Percentiles rank a stretch among this genome's conserved stretches.
Conservation (phyloP, 1,139 yeast genomes). For the Yamadazyma atmosphaerica region DNA sequence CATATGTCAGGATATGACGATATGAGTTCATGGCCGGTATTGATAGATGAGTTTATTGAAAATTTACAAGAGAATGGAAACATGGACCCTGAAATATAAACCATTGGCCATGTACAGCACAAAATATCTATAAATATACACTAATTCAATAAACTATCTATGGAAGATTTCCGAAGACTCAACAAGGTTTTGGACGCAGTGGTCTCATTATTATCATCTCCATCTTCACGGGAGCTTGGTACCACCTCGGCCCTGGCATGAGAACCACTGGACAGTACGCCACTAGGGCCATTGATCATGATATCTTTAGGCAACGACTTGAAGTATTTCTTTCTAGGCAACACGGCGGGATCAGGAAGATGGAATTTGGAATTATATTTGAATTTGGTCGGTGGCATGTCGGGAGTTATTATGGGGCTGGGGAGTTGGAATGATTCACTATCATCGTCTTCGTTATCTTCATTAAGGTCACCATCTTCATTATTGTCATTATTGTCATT, state of each 20-base stretch:
- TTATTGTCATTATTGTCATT: neutral
- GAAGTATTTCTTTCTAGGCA: conserved; percentile 30
- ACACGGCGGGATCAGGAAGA: conserved; percentile 45
- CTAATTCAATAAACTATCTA: conserved; percentile 42
- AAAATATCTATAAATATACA: neutral
- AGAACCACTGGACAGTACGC: no score
- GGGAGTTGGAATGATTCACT: conserved; percentile 29
- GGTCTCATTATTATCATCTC: conserved; percentile 12
- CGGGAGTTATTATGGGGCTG: conserved; percentile 48
- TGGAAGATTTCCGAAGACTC: conserved; percentile 45
- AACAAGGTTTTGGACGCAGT: conserved; percentile 46
- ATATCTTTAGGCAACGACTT: conserved; percentile 24
- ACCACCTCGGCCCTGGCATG: conserved; percentile 1
- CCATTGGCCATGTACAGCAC: neutral
- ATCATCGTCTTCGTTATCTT: conserved; percentile 9
- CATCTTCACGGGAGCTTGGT: neutral
- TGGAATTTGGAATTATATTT: conserved; percentile 27
- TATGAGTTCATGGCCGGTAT: conserved; percentile 88
- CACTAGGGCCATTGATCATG: conserved; percentile 13
- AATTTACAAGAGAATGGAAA: conserved; percentile 40
- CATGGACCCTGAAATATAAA: no score
- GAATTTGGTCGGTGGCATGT: conserved; percentile 34
- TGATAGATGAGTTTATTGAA: conserved; percentile 82
- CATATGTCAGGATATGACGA: conserved; percentile 62
- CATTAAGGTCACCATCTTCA: conserved; percentile 6